Evolutionary conservation across 208 protist species (phyloP).

Genomic region (Strigomonas galati): DNA sequence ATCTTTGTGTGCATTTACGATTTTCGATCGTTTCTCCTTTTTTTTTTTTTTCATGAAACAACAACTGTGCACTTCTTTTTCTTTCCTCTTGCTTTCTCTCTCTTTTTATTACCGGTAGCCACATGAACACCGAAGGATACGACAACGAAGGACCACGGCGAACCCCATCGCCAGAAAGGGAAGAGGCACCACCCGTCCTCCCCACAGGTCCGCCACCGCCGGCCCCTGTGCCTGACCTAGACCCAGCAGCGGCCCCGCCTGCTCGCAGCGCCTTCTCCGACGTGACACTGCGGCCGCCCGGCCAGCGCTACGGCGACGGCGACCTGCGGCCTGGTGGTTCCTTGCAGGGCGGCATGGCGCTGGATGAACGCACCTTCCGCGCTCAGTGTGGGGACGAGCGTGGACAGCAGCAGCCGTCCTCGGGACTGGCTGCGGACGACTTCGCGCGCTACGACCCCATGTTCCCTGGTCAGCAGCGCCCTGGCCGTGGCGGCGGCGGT

Average conservation of each 20-base stretch:
- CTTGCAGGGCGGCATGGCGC: constrained; percentile 43
- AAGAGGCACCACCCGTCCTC: too few species aligned
- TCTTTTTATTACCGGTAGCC: background rate
- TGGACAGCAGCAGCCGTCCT: background rate
- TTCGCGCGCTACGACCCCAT: constrained; percentile 78
- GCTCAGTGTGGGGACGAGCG: background rate
- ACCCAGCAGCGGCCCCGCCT: too few species aligned
- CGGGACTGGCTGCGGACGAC: constrained; percentile 10
- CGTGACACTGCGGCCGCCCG: constrained; percentile 40
- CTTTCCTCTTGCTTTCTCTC: background rate
- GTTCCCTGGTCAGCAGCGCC: constrained; percentile 52
- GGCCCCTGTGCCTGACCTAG: too few species aligned
- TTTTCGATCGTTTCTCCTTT: background rate
- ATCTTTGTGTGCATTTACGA: too few species aligned
- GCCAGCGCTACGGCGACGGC: constrained; percentile 66
- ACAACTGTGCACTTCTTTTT: background rate
- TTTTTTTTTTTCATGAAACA: background rate
- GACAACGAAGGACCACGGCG: too few species aligned
- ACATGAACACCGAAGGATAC: too few species aligned
- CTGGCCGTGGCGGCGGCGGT: constrained; percentile 10
- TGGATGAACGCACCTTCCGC: constrained; percentile 44
- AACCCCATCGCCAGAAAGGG: too few species aligned
- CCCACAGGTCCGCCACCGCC: too few species aligned
- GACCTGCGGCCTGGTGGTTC: constrained; percentile 66
- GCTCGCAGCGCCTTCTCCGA: constrained; percentile 28